A percentile compares a stretch with the other conserved stretches of the same genome.
Conservation (phyloP, 2,329 filamentous ascomycete genomes). For the Pestalotiopsis sp. region DNA sequence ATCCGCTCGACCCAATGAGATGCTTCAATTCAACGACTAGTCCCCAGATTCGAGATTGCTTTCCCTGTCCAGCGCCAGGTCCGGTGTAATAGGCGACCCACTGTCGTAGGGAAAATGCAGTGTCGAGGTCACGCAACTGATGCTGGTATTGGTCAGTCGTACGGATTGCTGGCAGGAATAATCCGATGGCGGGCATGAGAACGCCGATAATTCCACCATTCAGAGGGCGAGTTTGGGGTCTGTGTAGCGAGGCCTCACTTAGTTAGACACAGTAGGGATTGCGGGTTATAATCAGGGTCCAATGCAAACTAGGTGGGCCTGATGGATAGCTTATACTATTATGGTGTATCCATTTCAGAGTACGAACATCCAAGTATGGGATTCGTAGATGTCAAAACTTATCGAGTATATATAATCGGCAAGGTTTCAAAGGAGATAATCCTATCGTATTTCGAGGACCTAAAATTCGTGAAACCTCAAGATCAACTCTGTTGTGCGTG, state of each 20-base stretch:
- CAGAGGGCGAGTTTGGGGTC: constrained; percentile 9
- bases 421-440: too few species aligned
- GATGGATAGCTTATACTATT: background rate
- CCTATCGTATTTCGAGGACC: too few species aligned
- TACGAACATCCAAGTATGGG: too few species aligned
- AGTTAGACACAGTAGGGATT: background rate
- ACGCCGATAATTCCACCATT: constrained; percentile 41
- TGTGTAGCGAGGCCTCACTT: background rate
- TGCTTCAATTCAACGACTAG: background rate
- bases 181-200: constrained; percentile 19
- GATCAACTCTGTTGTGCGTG: too few species aligned
- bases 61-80: background rate
- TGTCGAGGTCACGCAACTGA: background rate
- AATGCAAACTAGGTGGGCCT: background rate
- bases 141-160: constrained; percentile 18
- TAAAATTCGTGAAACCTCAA: too few species aligned
- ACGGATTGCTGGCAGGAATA: constrained; percentile 15
- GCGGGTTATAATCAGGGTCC: background rate
- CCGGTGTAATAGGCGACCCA: constrained; percentile 11
- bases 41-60: constrained; percentile 48
- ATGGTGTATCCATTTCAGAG: too few species aligned
- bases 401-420: too few species aligned
- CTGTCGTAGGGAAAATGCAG: background rate
- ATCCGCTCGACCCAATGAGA: constrained; percentile 6
- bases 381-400: too few species aligned